Evolutionary conservation across 2,329 filamentous ascomycete genomes (phyloP).

Genomic region (Monilinia vaccinii-corymbosi): DNA sequence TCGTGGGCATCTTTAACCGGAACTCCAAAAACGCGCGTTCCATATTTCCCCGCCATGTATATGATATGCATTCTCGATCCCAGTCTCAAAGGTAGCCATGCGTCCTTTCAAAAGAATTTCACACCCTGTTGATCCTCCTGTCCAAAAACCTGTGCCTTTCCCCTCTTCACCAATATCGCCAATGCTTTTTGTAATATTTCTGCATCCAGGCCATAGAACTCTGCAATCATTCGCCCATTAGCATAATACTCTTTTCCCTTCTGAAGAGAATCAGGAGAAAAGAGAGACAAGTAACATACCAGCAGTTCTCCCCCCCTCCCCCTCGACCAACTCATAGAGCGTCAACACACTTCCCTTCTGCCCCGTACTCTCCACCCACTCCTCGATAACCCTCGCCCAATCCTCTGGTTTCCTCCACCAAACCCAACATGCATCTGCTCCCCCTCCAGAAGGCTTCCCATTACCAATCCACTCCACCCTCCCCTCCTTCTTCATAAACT

Average conservation of each 20-base stretch:
- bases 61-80: not conserved
- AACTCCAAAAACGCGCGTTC: not conserved
- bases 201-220: conserved; percentile 81
- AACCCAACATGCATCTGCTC: conserved; percentile 54
- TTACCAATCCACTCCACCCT: conserved; percentile 59
- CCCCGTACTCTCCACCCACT: conserved; percentile 62
- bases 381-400: conserved; percentile 55
- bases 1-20: not conserved
- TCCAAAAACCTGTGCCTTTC: conserved; percentile 90
- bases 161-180: conserved; percentile 73
- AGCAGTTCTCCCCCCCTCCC: conserved; percentile 66
- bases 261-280: not conserved
- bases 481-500: conserved; percentile 49
- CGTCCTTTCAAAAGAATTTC: conserved; percentile 70
- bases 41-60: not conserved
- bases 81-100: not conserved
- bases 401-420: conserved; percentile 85
- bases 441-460: conserved; percentile 23
- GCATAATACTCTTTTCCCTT: not conserved
- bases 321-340: conserved; percentile 81
- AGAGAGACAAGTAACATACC: conserved; percentile 35
- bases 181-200: conserved; percentile 74
- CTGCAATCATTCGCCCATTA: conserved; percentile 33
- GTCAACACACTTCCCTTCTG: conserved; percentile 87
- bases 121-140: conserved; percentile 81